Percentiles rank a stretch among this genome's conserved stretches.
These are phyloP conservation scores for Malassezia pachydermatis DNA, from an alignment of 1,284 basidiomycete species.

Conservation along the genomic window DNA sequence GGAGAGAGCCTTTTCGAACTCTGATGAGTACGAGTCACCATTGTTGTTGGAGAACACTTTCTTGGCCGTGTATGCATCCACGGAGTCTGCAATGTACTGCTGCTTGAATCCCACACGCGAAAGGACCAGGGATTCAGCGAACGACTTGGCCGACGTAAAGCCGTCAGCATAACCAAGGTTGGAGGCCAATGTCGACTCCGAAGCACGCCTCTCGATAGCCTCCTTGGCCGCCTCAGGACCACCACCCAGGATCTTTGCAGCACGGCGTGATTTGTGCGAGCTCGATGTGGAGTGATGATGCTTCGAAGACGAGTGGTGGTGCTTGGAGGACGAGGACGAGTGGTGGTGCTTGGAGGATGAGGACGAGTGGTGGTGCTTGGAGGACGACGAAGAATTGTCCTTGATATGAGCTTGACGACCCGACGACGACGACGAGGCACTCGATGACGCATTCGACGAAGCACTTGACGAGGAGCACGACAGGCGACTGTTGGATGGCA, in stretches of 20 bases:
- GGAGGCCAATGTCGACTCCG: neutral
- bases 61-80: conserved; percentile 3
- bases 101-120: conserved; percentile 17
- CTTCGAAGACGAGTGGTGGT: too few relatives aligned
- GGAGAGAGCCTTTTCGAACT: conserved; percentile 7
- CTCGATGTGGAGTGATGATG: neutral
- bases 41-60: conserved; percentile 2
- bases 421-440: neutral
- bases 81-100: conserved; percentile 15
- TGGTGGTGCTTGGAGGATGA: neutral
- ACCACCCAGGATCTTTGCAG: neutral
- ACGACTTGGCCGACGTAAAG: conserved; percentile 7
- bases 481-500: neutral
- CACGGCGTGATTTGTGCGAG: too few relatives aligned
- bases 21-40: neutral
- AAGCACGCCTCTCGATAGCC: neutral
- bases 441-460: neutral
- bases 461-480: too few relatives aligned
- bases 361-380: neutral
- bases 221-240: neutral
- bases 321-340: neutral
- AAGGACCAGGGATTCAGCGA: conserved; percentile 10
- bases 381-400: neutral
- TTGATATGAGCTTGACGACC: neutral
- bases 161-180: conserved; percentile 12